These are phyloP conservation scores for Lenwebbia sp. DNA, from an alignment of 345 rosid species.

Conservation along the genomic window DNA sequence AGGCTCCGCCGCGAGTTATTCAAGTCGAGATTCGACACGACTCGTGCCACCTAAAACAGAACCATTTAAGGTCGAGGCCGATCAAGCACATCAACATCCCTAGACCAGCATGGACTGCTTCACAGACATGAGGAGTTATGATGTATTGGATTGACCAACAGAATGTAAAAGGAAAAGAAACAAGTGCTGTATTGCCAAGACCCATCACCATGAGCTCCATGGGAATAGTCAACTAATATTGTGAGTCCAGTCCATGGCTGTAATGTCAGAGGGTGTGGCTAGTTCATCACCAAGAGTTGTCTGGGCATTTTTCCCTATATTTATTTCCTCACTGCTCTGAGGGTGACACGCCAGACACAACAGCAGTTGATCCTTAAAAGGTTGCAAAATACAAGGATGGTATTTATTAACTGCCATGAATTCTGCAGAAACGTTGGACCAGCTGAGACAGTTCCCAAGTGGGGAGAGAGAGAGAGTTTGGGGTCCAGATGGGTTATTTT, in stretches of 20 bases:
- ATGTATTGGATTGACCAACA: not conserved
- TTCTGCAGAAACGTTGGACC: conserved; percentile 12
- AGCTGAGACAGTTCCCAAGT: conserved; percentile 6
- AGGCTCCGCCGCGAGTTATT: not conserved
- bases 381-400: not conserved
- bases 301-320: not conserved
- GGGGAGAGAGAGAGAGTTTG: not conserved
- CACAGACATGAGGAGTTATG: not conserved
- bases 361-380: not conserved
- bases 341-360: not conserved
- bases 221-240: not conserved
- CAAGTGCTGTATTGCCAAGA: not conserved
- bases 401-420: conserved; percentile 8
- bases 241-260: not conserved
- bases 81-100: not conserved
- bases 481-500: conserved; percentile 12
- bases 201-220: not conserved
- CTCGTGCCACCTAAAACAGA: not conserved
- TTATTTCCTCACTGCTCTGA: not conserved
- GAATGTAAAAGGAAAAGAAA: not conserved
- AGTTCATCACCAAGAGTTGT: not conserved
- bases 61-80: not conserved
- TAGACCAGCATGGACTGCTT: not conserved
- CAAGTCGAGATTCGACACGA: not conserved
- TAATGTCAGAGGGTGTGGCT: not conserved